Conservation (phyloP, 176 grass and related monocot genomes). For the Themeda triandra region DNA sequence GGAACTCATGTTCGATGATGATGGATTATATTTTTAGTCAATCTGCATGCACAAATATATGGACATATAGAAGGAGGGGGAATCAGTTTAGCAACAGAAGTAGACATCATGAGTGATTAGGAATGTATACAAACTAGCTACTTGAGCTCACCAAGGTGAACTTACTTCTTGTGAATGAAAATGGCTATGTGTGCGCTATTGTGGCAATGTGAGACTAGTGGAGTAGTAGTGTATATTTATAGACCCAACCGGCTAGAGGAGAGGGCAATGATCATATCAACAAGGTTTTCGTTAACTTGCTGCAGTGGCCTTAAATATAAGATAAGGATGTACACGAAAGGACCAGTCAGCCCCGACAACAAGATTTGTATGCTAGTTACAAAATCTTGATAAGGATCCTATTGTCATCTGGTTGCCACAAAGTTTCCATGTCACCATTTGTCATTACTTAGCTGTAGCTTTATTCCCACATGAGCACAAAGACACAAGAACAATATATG, state of each 20-base stretch:
- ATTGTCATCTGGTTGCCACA: too few species aligned
- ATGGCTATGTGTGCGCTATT: neutral
- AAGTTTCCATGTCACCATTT: too few species aligned
- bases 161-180: neutral
- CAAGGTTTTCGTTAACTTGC: neutral
- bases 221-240: neutral
- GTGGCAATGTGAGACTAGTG: neutral
- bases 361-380: neutral
- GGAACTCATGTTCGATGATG: neutral
- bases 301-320: neutral
- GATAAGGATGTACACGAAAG: neutral
- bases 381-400: too few species aligned
- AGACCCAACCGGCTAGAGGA: neutral
- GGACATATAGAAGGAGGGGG: neutral
- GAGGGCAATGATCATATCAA: neutral
- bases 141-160: neutral
- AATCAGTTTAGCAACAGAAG: neutral
- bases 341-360: neutral
- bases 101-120: neutral
- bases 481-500: too few species aligned
- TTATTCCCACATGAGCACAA: too few species aligned
- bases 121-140: neutral
- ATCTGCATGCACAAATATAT: neutral
- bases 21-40: neutral
- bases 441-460: too few species aligned